Conservation (phyloP, 495 filamentous ascomycete species). For the Aspergillus sclerotiicarbonarius region DNA sequence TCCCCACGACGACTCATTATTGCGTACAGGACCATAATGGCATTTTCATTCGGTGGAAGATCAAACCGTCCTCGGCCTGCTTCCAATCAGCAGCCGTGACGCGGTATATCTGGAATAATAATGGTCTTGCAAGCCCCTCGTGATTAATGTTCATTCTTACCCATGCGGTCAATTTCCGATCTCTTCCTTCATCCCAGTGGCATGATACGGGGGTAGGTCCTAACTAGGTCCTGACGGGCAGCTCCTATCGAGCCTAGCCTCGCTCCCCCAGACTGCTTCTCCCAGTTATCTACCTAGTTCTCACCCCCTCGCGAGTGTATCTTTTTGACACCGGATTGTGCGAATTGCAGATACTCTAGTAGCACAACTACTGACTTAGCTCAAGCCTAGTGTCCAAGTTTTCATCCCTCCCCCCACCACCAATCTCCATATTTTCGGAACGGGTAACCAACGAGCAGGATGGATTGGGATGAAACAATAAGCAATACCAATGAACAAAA, state of each 20-base stretch:
- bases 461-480: background rate
- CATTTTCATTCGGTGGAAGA: background rate
- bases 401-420: background rate
- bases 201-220: background rate
- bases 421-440: background rate
- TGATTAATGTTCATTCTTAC: background rate
- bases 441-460: background rate
- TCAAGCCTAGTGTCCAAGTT: background rate
- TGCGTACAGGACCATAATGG: background rate
- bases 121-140: background rate
- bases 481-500: background rate
- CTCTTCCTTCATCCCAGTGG: background rate
- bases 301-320: background rate
- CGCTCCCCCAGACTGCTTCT: background rate
- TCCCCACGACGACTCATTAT: background rate
- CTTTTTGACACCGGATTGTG: background rate
- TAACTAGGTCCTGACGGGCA: background rate
- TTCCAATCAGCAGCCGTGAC: background rate
- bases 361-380: background rate
- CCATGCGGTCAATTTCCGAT: background rate
- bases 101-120: background rate
- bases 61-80: background rate
- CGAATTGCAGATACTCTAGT: background rate
- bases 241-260: background rate
- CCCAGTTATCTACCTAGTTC: background rate